Base-by-base conservation (phyloP, 2,329 filamentous ascomycete genomes). In the Aureobasidium sp. region DNA sequence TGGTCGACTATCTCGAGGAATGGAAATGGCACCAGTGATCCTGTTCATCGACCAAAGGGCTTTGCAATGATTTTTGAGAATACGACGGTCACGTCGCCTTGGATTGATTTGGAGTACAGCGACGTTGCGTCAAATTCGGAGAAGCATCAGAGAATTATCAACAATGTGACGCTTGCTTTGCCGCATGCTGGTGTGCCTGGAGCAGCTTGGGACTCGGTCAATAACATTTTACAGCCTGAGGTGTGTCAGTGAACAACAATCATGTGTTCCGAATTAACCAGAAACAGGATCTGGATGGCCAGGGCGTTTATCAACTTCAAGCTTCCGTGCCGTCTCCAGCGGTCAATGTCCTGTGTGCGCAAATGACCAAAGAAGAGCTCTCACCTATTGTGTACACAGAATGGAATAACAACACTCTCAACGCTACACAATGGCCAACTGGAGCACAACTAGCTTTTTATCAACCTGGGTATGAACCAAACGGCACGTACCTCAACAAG, bases 151-250 rank as follows among this genome's bases (percentile, higher is more conserved):
- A 79, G 88, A 29, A 79, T 88, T 41, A 77, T 93, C 68, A 89
- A 91, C 70, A 91, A 92, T 65, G 84, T 91, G 29, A 89, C 87
- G 0, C 79, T 92, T 66, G 88, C 88, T 0, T 87, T 92, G 81
- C 90, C 90, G 0, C 90, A 94, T 67, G 79, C 85, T 0, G 84
- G 87, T 0, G 80, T 94, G 0, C 84, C 88, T 37, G 73, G 78
- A 13, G 89, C 89, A 0, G 85, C 87, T 0, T 81, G 78, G 9
- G 78, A 87, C 66, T 73, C 78, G 0, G 71, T 74, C 9, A 93
- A 93, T 68, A 71, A 75, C 0, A 89, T 94, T 34, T 73, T 89
- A 9, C 89, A 93, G 67, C 89, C 90, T 0, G 77, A 80, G 7
- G 83, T 12, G 8, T 3, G 80, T 76, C 20, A 4, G 0, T 17